Conservation (phyloP, 805 yeast genomes). For the Sugiyamaella boreocaroliniensis region DNA sequence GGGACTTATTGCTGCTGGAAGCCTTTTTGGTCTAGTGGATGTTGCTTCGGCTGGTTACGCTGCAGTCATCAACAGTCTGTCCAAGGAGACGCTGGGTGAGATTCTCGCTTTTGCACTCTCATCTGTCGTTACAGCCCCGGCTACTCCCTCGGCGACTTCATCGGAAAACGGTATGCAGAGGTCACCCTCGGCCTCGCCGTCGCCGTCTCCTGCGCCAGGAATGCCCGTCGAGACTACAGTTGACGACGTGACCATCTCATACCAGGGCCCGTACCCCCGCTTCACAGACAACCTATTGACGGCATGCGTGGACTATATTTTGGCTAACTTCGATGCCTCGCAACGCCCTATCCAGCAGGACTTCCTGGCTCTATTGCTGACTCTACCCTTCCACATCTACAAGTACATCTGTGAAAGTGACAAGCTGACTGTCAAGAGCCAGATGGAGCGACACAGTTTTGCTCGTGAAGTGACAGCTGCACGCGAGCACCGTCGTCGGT, state of each 20-base stretch:
- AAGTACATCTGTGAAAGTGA: constrained; percentile 27
- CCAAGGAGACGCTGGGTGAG: constrained; percentile 18
- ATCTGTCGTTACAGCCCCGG: background rate
- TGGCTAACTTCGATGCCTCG: constrained; percentile 14
- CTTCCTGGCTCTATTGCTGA: constrained; percentile 16
- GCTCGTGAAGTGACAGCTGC: constrained; percentile 26
- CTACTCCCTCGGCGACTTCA: background rate
- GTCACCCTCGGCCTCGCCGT: background rate
- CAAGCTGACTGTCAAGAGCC: constrained; percentile 19
- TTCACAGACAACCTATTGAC: constrained; percentile 23
- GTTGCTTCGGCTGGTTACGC: constrained; percentile 24
- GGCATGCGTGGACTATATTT: constrained; percentile 18
- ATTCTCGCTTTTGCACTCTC: constrained; percentile 23
- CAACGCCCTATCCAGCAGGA: constrained; percentile 13
- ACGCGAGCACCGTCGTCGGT: constrained; percentile 22
- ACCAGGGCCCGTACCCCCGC: constrained; percentile 29
- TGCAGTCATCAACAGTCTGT: constrained; percentile 13
- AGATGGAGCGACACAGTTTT: constrained; percentile 29
- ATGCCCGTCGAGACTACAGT: background rate
- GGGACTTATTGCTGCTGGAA: constrained; percentile 28
- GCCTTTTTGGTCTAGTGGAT: constrained; percentile 24
- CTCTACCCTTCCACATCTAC: constrained; percentile 26
- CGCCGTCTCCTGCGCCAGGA: constrained; percentile 7
- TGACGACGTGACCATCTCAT: constrained; percentile 14
- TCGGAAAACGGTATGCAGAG: background rate